Evolutionary conservation across 2,329 filamentous ascomycete genomes (phyloP).

Genomic region (Penicillium sp.): DNA sequence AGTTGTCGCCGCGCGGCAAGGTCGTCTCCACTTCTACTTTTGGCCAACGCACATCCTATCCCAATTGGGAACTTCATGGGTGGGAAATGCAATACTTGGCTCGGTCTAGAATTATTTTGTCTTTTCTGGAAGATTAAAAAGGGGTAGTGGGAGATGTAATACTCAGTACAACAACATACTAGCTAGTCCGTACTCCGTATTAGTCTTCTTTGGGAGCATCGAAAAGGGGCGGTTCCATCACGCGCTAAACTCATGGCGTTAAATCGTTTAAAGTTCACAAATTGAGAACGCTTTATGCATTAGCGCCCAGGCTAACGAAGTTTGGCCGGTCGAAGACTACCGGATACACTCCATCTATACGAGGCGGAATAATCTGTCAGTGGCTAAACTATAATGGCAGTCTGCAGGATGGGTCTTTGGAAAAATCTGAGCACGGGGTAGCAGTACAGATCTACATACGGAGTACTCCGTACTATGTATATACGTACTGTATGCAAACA

Average conservation of each 20-base stretch:
- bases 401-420: background rate
- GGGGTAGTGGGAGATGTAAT: background rate
- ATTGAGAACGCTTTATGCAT: background rate
- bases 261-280: background rate
- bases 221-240: background rate
- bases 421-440: no score
- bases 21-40: background rate
- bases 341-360: background rate
- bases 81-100: background rate
- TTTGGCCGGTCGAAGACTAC: background rate
- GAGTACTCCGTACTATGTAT: no score
- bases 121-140: background rate
- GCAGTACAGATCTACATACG: background rate
- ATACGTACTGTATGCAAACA: background rate
- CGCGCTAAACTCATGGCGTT: background rate
- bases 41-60: background rate
- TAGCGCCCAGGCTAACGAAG: slow-evolving; percentile 1
- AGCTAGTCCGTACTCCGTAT: no score
- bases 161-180: no score
- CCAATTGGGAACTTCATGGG: background rate
- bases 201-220: background rate
- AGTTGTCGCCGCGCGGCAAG: background rate
- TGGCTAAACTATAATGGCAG: background rate
- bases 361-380: background rate
- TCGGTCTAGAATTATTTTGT: background rate